Evolutionary conservation across 83 land plant genomes (phyloP).

Genomic region (Picea abies): DNA sequence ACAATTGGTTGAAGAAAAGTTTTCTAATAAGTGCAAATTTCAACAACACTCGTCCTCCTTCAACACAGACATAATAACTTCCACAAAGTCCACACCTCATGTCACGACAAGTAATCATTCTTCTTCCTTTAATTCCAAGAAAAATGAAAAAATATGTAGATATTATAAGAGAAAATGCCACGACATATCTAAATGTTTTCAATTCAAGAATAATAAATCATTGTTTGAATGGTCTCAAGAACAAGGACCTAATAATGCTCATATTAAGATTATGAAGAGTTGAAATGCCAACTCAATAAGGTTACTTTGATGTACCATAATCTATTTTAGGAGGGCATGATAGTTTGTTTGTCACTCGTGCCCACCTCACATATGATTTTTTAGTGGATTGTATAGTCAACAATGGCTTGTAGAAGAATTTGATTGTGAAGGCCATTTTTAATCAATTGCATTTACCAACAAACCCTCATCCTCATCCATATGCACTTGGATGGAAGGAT

Average conservation of each 20-base stretch:
- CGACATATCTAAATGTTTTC: not conserved
- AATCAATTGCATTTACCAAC: not conserved
- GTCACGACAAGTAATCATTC: not conserved
- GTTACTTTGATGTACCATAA: not conserved
- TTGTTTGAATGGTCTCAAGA: not conserved
- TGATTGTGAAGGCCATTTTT: not conserved
- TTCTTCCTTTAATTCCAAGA: not conserved
- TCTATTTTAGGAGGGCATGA: not conserved
- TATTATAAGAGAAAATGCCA: not conserved
- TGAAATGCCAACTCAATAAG: not conserved
- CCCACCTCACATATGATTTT: not conserved
- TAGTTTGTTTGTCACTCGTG: not conserved
- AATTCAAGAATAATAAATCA: not conserved
- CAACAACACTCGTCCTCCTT: not conserved
- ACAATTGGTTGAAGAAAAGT: not conserved
- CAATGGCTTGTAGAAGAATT: not conserved
- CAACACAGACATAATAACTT: not conserved
- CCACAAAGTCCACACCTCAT: not conserved
- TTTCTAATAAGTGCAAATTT: not conserved
- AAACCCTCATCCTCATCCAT: not conserved
- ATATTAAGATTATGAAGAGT: not conserved
- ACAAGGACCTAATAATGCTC: not conserved
- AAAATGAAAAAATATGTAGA: not conserved
- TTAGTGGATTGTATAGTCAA: not conserved
- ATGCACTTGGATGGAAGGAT: not conserved